Percentiles rank a stretch among this genome's conserved stretches.
These are phyloP conservation scores for Lupinus albus DNA, from an alignment of 306 rosid species.

Conservation along the genomic window DNA sequence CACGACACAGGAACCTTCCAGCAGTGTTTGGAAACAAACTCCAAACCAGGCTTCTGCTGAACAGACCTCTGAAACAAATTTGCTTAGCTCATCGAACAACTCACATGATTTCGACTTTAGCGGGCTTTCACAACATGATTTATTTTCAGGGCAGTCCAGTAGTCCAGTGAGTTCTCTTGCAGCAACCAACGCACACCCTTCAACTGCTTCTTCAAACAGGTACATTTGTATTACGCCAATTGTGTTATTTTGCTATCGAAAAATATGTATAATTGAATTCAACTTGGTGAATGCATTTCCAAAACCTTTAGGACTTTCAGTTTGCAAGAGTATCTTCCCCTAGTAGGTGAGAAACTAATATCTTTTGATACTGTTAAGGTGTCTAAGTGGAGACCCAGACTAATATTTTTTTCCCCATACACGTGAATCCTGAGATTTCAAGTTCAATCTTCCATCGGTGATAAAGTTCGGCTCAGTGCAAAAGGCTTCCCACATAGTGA, in stretches of 20 bases:
- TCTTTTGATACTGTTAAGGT: too few species aligned
- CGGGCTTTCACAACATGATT: constrained; percentile 48
- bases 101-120: constrained; percentile 54
- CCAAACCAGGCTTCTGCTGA: constrained; percentile 45
- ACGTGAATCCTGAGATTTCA: too few species aligned
- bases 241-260: constrained; percentile 28
- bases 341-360: too few species aligned
- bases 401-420: too few species aligned
- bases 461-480: too few species aligned
- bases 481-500: too few species aligned
- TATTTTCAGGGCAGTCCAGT: constrained; percentile 50
- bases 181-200: constrained; percentile 41
- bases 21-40: constrained; percentile 48
- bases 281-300: constrained; percentile 7
- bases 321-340: too few species aligned
- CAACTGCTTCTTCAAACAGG: constrained; percentile 66
- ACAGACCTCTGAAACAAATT: constrained; percentile 46
- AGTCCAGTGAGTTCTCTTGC: constrained; percentile 45
- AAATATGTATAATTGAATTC: constrained; percentile 26
- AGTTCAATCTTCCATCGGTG: constrained; percentile 25
- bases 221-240: constrained; percentile 38
- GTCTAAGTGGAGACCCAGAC: too few species aligned
- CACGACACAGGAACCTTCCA: constrained; percentile 47
- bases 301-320: constrained; percentile 3
- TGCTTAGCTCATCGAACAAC: constrained; percentile 48